These are phyloP conservation scores for Phytophthora niederhauseri DNA, from an alignment of 352 stramenopile genomes.

Conservation along the genomic window DNA sequence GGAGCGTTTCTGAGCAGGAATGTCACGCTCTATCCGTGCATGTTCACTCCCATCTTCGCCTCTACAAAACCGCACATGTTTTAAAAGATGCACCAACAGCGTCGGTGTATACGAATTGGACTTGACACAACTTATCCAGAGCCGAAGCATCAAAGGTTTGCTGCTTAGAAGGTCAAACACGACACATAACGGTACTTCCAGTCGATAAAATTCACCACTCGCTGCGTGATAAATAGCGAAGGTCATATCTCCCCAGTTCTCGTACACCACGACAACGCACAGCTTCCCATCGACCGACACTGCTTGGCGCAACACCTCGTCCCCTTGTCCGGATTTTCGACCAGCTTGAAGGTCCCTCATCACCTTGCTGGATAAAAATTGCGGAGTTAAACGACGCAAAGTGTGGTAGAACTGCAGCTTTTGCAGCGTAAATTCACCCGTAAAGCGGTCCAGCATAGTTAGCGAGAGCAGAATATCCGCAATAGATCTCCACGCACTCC, in stretches of 20 bases:
- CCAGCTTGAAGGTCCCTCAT: constrained; percentile 61
- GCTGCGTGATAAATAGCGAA: constrained; percentile 61
- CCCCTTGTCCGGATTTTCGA: constrained; percentile 69
- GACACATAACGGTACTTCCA: constrained; percentile 40
- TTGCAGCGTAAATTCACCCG: constrained; percentile 63
- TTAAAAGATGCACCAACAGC: constrained; percentile 54
- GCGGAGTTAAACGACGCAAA: constrained; percentile 51
- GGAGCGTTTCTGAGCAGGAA: constrained; percentile 9
- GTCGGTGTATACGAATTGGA: constrained; percentile 64
- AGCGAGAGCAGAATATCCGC: constrained; percentile 58
- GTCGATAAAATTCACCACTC: constrained; percentile 36
- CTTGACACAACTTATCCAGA: constrained; percentile 76
- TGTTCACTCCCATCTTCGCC: constrained; percentile 16
- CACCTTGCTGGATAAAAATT: constrained; percentile 62
- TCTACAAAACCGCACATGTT: constrained; percentile 39
- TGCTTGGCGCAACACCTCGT: constrained; percentile 73
- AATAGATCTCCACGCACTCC: constrained; percentile 28
- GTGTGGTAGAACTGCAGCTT: constrained; percentile 79
- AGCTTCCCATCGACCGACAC: constrained; percentile 48
- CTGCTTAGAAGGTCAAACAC: constrained; percentile 40
- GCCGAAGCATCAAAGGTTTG: constrained; percentile 55
- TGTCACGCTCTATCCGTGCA: constrained; percentile 14
- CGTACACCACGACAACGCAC: constrained; percentile 62
- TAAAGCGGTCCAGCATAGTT: constrained; percentile 78
- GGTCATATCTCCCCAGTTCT: constrained; percentile 82